phyloP scores from a whole-genome alignment of 345 rosid genomes.

The Iberis pinnata region DNA sequence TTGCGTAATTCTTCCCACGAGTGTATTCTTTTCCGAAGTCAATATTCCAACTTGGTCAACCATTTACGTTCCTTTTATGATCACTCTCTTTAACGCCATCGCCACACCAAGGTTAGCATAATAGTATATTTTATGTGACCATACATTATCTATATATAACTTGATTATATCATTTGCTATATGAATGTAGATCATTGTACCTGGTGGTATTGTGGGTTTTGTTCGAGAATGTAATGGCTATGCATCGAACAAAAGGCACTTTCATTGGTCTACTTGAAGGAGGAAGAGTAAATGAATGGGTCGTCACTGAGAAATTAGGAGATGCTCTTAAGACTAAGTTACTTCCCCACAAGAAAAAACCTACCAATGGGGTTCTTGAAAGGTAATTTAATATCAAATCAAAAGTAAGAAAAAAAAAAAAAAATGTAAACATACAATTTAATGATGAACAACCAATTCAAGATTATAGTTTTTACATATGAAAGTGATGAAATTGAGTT shows the following conservation, averaged over 20 bases:
- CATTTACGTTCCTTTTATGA: slow-evolving; percentile 28
- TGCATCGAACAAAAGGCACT: slow-evolving; percentile 57
- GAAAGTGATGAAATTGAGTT: not conserved
- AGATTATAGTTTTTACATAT: no score
- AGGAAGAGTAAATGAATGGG: slow-evolving; percentile 91
- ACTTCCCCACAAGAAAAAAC: slow-evolving; percentile 37
- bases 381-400: slow-evolving; percentile 33
- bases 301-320: slow-evolving; percentile 84
- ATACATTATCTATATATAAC: no score
- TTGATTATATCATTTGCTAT: not conserved
- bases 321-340: slow-evolving; percentile 51
- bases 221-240: slow-evolving; percentile 59
- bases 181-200: slow-evolving; percentile 42
- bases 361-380: slow-evolving; percentile 41
- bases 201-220: slow-evolving; percentile 46
- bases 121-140: not conserved
- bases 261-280: slow-evolving; percentile 73
- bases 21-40: slow-evolving; percentile 26
- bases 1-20: slow-evolving; percentile 29
- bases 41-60: slow-evolving; percentile 30
- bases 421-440: no score
- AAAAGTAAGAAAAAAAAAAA: not conserved
- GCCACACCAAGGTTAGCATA: slow-evolving; percentile 30
- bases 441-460: no score
- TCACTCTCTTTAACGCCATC: slow-evolving; percentile 29